These are phyloP conservation scores for Staphylotrichum tortipilum DNA, from an alignment of 495 filamentous ascomycete genomes.

Conservation along the genomic window DNA sequence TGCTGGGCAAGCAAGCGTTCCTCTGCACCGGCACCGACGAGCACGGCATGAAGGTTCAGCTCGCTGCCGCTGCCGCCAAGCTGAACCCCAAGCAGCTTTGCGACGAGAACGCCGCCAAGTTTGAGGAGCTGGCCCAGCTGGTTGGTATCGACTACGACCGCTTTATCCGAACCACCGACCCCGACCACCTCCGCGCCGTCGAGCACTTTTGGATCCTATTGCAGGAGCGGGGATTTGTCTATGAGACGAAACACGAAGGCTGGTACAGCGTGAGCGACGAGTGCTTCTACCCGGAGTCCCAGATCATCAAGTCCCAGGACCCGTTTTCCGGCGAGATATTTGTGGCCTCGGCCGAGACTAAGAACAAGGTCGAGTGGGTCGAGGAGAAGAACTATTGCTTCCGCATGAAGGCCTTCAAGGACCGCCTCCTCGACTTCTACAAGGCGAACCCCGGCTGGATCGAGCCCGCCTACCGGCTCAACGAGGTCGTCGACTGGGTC, in stretches of 20 bases:
- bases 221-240: slow-evolving; percentile 68
- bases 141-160: slow-evolving; percentile 64
- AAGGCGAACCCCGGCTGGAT: slow-evolving; percentile 61
- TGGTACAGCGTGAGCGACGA: slow-evolving; percentile 98
- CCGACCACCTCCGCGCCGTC: slow-evolving; percentile 73
- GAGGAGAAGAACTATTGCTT: slow-evolving; percentile 96
- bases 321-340: slow-evolving; percentile 71
- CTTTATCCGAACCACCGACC: slow-evolving; percentile 87
- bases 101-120: slow-evolving; percentile 54
- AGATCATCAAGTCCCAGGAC: slow-evolving; percentile 65
- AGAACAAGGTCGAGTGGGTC: slow-evolving; percentile 87
- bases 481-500: slow-evolving; percentile 61
- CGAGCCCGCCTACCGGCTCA: slow-evolving; percentile 55
- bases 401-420: slow-evolving; percentile 69
- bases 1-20: slow-evolving; percentile 59
- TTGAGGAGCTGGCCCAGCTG: slow-evolving; percentile 58
- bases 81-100: slow-evolving; percentile 45
- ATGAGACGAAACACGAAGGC: slow-evolving; percentile 76
- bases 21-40: slow-evolving; percentile 94
- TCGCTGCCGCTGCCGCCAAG: slow-evolving; percentile 60
- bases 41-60: slow-evolving; percentile 96
- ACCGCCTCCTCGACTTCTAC: slow-evolving; percentile 71
- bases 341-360: slow-evolving; percentile 80
- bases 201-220: slow-evolving; percentile 84
- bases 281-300: slow-evolving; percentile 78